Base-by-base conservation (phyloP, 352 stramenopile species). In the Phytophthora hibernalis region DNA sequence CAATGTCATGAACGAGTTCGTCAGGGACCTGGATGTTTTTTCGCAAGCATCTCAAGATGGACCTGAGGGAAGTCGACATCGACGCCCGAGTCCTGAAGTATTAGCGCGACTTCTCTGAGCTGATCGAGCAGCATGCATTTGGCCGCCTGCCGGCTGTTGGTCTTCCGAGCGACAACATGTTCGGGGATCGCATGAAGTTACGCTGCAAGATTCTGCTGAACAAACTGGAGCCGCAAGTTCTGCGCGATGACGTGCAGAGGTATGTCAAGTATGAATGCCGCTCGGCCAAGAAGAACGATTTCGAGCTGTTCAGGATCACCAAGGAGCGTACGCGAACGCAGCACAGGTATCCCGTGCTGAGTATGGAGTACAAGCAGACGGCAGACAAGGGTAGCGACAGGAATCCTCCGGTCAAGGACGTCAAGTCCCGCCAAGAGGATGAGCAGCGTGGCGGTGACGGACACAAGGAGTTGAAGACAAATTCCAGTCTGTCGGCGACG, bases 1-100 rank as follows among this genome's bases (percentile, higher is more conserved):
- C 5, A 55, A 24, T 31, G 21, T 60, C 7, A 63, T 47, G 54
- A 59, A 65, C 26, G 58, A 45, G 22, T 55, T 54, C 26, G 44
- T 55, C 54, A 55, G 37, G 5, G 37, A 66, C 9, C 22, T 68
- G 30, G 40, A 59, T 5, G 10, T 52, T 65, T 31, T 70, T 70
- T 15, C 28, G 54, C 30, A 22, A 42, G 33, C 12, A 58, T 24
- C 45, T 65, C 13, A 50, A 44, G 12, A 70, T 65, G 47, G 33
- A 61, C 50, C 26, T 61, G 50, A 49, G 5, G 13, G 43, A 44
- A 13, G 42, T 51, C 13, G 49, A 56, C 43, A 48, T 35, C 16
- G 51, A 68, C 4, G 51, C 50, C 1, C 30, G 60, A 6, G 31
- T 61, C 21, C 42, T 60, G 20, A 56, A 68, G 43, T 61, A 56